Base-by-base conservation (phyloP, 2,329 filamentous ascomycete species). In the Fusarium buharicum region DNA sequence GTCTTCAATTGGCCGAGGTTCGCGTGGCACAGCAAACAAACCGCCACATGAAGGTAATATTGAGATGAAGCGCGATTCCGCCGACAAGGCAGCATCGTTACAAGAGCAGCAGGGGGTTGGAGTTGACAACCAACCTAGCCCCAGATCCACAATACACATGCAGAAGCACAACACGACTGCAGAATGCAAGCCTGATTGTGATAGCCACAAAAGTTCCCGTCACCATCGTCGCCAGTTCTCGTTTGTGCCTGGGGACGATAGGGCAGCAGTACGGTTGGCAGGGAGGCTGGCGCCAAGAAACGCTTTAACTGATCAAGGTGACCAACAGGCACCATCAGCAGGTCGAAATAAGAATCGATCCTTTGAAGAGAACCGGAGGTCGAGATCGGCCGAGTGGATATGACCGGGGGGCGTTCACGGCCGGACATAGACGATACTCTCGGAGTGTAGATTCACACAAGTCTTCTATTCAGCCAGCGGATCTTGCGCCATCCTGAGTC, bases 171-270 rank as follows among this genome's bases (percentile, higher is more conserved):
- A 47, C 27, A 45, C 12, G 28, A 40, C 40, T 39, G 39, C n/a
- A 34, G 53, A 38, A 16, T 24, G 27, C 45, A 27, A 46, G 37
- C 31, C 44, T 9, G 41, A 16, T 22, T 20, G 36, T n/a, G 38
- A 16, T 30, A 36, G 17, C 39, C 47, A 50, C 7, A 37, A 28
- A 31, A 41, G 36, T 30, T 24, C 33, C 14, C 18, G 24, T 46
- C 55, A 24, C 14, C 66, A 73, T 46, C 63, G 51, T 38, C 67
- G 71, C 45, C 64, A 67, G 27, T 73, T 73, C 41, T 73, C 71
- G 3, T 73, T 73, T 46, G 66, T 70, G 22, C 61, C 64, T 18
- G 71, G 69, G 44, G 67, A 72, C 31, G 67, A 72, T 48, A 56
- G 24, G 36, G 49, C 63, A 36, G 48, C 36, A 40, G 46, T 55